phyloP scores from a whole-genome alignment of 306 rosid genomes.

The Albizia julibrissin region DNA sequence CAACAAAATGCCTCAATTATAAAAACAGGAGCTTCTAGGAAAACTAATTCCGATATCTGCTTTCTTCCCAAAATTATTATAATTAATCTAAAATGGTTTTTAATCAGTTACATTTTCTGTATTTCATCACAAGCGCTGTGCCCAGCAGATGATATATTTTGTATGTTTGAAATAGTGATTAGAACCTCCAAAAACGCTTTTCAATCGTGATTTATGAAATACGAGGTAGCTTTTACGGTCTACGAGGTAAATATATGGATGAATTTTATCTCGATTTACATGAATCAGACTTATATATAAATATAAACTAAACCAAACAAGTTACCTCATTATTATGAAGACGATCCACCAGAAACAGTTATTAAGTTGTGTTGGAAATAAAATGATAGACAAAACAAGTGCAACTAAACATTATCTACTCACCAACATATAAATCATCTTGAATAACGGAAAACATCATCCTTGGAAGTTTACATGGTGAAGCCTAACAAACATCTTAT shows the following conservation, averaged over 20 bases:
- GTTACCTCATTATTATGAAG: not conserved
- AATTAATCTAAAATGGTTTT: not conserved
- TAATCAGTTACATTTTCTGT: not conserved
- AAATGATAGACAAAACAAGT: not conserved
- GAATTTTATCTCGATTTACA: too few species aligned
- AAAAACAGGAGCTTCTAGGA: not conserved
- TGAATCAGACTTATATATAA: too few species aligned
- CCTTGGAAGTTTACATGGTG: not conserved
- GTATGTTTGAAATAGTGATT: too few species aligned
- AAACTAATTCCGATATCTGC: not conserved
- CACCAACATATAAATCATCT: not conserved
- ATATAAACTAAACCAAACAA: too few species aligned
- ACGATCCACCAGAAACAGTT: not conserved
- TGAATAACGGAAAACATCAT: not conserved
- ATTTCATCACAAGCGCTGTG: not conserved
- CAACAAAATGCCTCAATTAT: not conserved
- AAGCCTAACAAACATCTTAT: not conserved
- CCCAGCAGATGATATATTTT: too few species aligned
- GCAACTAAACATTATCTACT: not conserved
- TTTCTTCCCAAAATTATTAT: not conserved
- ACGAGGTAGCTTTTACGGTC: too few species aligned
- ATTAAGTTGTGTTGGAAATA: not conserved
- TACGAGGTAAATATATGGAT: too few species aligned
- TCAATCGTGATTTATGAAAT: too few species aligned
- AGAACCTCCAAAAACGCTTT: too few species aligned